Evolutionary conservation across 306 rosid species (phyloP).

Genomic region (Vicia sativa): DNA sequence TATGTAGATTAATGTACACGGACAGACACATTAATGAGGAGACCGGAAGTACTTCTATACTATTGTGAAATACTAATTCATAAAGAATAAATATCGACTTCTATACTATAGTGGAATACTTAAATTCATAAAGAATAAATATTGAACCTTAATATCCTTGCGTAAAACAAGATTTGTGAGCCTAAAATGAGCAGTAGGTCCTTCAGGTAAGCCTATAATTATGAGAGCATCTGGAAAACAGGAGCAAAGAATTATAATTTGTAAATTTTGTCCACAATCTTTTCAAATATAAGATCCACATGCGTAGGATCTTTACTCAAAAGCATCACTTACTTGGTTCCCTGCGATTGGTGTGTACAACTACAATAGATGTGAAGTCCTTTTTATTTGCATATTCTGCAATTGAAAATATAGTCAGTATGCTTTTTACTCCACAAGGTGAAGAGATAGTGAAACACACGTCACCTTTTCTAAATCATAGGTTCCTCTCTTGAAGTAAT

Average conservation of each 20-base stretch:
- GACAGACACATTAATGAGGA: no score
- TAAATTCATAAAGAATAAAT: conserved; percentile 13
- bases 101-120: no score
- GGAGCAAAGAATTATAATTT: conserved; percentile 24
- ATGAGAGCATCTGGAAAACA: conserved; percentile 69
- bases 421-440: background rate
- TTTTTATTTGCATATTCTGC: conserved; percentile 85
- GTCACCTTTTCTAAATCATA: conserved; percentile 87
- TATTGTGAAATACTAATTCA: background rate
- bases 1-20: no score
- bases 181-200: conserved; percentile 98
- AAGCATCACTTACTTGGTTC: conserved; percentile 72
- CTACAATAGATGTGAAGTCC: conserved; percentile 85
- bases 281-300: conserved; percentile 6
- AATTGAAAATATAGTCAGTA: conserved; percentile 34
- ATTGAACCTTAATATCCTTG: conserved; percentile 80
- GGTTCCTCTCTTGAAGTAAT: conserved; percentile 90
- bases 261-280: no score
- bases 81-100: no score
- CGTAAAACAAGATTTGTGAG: conserved; percentile 76
- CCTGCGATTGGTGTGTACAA: conserved; percentile 90
- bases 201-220: conserved; percentile 71
- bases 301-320: conserved; percentile 31
- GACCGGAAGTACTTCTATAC: no score
- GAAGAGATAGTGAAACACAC: background rate